phyloP scores from a whole-genome alignment of 306 rosid genomes.

The Fragaria iinumae region DNA sequence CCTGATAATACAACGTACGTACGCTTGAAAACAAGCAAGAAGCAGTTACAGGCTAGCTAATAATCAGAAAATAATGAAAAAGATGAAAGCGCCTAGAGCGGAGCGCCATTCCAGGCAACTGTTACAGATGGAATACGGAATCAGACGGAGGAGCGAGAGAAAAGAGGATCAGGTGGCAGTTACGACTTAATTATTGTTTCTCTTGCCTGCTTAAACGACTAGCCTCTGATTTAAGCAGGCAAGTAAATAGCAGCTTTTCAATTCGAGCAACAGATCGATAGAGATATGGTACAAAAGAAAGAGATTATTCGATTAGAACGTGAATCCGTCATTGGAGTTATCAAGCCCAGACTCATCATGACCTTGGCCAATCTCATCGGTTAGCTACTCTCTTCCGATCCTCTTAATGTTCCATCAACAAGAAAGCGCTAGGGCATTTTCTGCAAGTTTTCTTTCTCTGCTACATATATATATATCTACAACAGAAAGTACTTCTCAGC shows the following conservation, averaged over 20 bases:
- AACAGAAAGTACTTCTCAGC: background rate
- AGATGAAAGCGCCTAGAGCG: background rate
- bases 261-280: background rate
- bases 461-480: background rate
- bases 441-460: too few relatives aligned
- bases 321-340: slow-evolving; percentile 80
- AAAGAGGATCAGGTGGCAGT: slow-evolving; percentile 9
- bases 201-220: background rate
- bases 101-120: background rate
- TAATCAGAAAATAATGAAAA: background rate
- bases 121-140: background rate
- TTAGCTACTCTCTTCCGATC: slow-evolving; percentile 14
- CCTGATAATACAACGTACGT: too few relatives aligned
- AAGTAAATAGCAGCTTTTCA: background rate
- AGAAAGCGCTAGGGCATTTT: too few relatives aligned
- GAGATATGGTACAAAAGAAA: slow-evolving; percentile 4
- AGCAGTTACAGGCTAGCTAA: background rate
- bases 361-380: slow-evolving; percentile 84
- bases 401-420: too few relatives aligned
- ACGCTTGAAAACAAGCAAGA: background rate
- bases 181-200: background rate
- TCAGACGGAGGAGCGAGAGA: background rate
- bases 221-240: background rate
- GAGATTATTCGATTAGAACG: slow-evolving; percentile 83
- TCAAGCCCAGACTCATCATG: slow-evolving; percentile 82